phyloP scores from a whole-genome alignment of 1,284 basidiomycete genomes.

The Rhodotorula sp. region DNA sequence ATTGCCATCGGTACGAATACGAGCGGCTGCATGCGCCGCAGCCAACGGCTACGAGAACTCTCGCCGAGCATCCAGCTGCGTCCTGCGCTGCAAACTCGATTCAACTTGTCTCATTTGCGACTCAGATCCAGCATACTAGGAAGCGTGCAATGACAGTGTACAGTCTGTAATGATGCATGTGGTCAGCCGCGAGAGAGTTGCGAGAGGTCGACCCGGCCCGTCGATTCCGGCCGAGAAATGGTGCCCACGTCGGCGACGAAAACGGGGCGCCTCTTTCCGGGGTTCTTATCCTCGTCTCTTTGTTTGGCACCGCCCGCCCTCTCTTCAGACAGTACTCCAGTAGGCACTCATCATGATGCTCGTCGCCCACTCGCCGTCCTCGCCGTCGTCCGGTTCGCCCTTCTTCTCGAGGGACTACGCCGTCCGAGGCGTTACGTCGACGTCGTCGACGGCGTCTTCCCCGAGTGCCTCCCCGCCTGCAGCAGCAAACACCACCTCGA shows the following conservation, averaged over 20 bases:
- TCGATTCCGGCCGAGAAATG: not conserved
- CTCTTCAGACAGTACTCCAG: not conserved
- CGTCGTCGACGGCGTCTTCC: not conserved
- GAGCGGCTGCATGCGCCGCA: not conserved
- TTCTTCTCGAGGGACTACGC: conserved; percentile 5
- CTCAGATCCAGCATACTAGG: no score
- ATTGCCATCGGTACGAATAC: not conserved
- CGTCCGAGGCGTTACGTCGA: not conserved
- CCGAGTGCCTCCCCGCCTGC: not conserved
- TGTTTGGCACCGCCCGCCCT: not conserved
- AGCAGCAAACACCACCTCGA: not conserved
- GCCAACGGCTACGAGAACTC: no score
- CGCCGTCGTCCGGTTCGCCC: not conserved
- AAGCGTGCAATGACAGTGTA: no score
- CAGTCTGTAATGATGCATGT: no score
- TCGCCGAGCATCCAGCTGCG: no score
- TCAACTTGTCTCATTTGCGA: no score
- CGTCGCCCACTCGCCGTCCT: conserved; percentile 7
- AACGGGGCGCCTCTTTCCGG: not conserved
- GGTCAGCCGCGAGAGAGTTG: no score
- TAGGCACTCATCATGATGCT: not conserved
- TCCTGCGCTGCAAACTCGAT: no score
- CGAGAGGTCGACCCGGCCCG: no score
- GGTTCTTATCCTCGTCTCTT: not conserved
- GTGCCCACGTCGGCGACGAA: not conserved